A percentile compares a stretch with the other conserved stretches of the same genome.
These are phyloP conservation scores for Yarrowia yakushimensis DNA, from an alignment of 805 yeast genomes.

Conservation along the genomic window DNA sequence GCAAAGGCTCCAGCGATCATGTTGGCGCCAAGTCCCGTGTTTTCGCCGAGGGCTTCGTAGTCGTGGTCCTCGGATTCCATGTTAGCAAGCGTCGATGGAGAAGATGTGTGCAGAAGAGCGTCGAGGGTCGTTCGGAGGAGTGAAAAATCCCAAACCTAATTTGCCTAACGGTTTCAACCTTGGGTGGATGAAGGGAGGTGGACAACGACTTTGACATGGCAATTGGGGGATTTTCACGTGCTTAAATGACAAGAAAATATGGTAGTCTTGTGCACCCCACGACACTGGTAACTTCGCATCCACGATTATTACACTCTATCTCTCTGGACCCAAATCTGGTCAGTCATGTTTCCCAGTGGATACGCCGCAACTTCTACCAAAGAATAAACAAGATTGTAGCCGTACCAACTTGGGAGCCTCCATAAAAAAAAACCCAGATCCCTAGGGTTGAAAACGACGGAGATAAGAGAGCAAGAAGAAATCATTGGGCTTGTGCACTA, in stretches of 20 bases:
- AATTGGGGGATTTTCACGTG: too few relatives aligned
- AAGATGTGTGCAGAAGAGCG: conserved; percentile 7
- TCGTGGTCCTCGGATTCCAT: conserved; percentile 43
- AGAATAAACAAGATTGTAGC: not conserved
- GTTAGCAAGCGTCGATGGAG: conserved; percentile 22
- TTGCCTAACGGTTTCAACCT: not conserved
- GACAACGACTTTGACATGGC: too few relatives aligned
- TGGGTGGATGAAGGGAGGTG: not conserved
- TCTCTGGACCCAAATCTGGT: not conserved
- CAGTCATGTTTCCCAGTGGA: not conserved
- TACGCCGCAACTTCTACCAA: conserved; percentile 14
- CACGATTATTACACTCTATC: too few relatives aligned
- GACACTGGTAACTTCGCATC: too few relatives aligned
- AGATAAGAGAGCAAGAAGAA: too few relatives aligned
- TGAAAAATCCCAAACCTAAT: conserved; percentile 15
- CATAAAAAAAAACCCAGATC: not conserved
- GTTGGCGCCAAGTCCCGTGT: conserved; percentile 78
- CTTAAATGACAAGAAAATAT: too few relatives aligned
- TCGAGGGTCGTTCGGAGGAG: conserved; percentile 3
- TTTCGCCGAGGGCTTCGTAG: conserved; percentile 87
- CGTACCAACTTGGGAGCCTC: not conserved
- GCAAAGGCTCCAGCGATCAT: conserved; percentile 95
- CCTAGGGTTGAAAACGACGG: too few relatives aligned
- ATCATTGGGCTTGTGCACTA: too few relatives aligned
- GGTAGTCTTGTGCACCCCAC: too few relatives aligned